Conservation (phyloP, 352 stramenopile genomes). For the Blastocystis sp. region DNA sequence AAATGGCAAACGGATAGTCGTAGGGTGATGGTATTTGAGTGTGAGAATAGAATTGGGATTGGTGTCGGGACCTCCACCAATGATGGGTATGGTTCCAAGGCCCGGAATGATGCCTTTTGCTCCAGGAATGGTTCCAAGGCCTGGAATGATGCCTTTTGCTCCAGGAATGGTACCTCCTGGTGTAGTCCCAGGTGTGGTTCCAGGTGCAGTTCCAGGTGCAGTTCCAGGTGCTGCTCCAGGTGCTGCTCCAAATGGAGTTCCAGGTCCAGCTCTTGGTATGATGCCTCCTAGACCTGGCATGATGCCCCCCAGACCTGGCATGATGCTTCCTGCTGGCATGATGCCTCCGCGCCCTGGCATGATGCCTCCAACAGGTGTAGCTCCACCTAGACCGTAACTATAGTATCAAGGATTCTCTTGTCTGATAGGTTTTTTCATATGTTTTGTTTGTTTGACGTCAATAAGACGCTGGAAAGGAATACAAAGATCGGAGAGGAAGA, state of each 20-base stretch:
- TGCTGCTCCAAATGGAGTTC: background rate
- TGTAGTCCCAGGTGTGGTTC: background rate
- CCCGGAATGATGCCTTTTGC: conserved; percentile 14
- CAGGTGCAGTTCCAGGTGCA: background rate
- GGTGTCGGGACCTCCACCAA: background rate
- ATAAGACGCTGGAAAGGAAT: background rate
- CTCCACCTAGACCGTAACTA: no score
- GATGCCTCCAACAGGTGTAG: background rate
- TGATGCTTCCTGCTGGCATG: background rate
- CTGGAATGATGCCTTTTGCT: conserved; percentile 53
- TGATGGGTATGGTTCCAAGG: background rate
- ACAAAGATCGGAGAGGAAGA: background rate
- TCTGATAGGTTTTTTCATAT: no score
- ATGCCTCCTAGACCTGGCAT: background rate
- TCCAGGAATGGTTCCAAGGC: conserved; percentile 3
- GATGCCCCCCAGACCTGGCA: background rate
- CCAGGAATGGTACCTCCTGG: background rate
- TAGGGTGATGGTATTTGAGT: background rate
- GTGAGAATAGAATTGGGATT: conserved; percentile 35
- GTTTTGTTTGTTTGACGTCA: no score
- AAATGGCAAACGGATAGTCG: conserved; percentile 44
- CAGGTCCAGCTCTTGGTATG: background rate
- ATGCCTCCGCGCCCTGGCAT: conserved; percentile 18
- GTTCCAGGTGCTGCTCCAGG: background rate
- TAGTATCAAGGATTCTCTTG: no score